Base-by-base conservation (phyloP, 176 grass and related monocot genomes). In the Oryza punctata region DNA sequence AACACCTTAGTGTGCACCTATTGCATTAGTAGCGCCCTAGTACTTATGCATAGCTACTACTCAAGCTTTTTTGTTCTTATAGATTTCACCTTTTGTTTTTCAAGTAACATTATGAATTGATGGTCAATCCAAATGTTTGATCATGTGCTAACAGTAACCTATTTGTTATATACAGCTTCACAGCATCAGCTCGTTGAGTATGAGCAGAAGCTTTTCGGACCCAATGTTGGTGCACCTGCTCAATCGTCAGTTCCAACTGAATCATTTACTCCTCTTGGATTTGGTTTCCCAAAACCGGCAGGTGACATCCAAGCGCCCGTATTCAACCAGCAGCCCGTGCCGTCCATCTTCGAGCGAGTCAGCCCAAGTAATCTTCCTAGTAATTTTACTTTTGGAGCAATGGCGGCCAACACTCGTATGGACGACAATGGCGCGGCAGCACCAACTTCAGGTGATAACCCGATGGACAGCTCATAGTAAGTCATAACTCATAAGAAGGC, bases 141-240 rank as follows among this genome's bases (percentile, higher is more conserved):
- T 77, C 44, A 12, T 60, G 30, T 47, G 44, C 66, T 82, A 72
- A 86, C 21, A 18, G 41, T 68, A 61, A 77, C 35, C 0, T 61
- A 8, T 38, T 84, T 50, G 4, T 83, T 60, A 41, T 87, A 12
- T 85, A 69, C 78, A 91, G 94, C 78, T 78, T 84, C 69, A 29
- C 89, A 90, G 87, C 61, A 85, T 16, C 85, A 91, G 82, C 89
- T 96, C 46, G 45, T 89, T 28, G 86, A 91, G 79, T 96, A 93
- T 23, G 91, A 93, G 73, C 83, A 89, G 78, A 92, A 86, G 60
- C 79, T 97, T 64, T 91, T 93, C 65, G 91, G 89, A 63, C 37
- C 87, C 27, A 89, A 54, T 41, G 69, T 52, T 33, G 59, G 65
- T 33, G 75, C 10, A 0, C 75, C 37, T 73, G 61, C 70, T 68